phyloP scores from a whole-genome alignment of 192 early-diverging fungal genomes.

The Coemansia sp. region DNA sequence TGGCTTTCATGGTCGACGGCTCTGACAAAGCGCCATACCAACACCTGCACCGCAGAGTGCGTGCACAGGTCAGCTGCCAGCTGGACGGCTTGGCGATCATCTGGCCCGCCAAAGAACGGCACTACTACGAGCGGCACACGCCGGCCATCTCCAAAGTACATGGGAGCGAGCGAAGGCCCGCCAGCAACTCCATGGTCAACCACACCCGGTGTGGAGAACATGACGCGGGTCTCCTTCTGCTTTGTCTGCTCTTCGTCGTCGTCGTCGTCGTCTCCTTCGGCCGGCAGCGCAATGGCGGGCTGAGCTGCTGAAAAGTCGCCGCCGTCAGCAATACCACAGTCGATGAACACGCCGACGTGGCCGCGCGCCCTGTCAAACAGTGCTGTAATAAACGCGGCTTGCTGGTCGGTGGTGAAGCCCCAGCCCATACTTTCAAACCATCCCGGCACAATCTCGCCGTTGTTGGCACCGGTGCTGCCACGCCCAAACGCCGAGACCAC shows the following conservation, averaged over 20 bases:
- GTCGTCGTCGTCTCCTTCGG: neutral
- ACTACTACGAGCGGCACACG: constrained; percentile 64
- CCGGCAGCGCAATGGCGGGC: neutral
- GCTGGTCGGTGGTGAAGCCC: constrained; percentile 52
- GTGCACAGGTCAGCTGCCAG: constrained; percentile 54
- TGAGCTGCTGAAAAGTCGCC: constrained; percentile 4
- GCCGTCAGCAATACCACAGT: constrained; percentile 62
- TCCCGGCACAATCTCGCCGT: constrained; percentile 16
- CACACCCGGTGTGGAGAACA: constrained; percentile 1
- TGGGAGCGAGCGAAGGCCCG: neutral
- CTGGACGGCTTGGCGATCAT: constrained; percentile 68
- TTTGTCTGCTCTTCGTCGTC: neutral
- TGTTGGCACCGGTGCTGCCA: constrained; percentile 2
- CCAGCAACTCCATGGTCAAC: neutral
- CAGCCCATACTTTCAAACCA: constrained; percentile 47
- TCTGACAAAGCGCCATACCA: constrained; percentile 53
- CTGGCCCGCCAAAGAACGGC: constrained; percentile 68
- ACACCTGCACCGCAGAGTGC: constrained; percentile 53
- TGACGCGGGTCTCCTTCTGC: constrained; percentile 6
- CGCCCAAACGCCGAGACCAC: constrained; percentile 66
- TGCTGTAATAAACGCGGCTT: constrained; percentile 49
- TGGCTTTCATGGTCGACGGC: constrained; percentile 1
- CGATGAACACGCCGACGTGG: constrained; percentile 64
- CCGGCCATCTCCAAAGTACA: constrained; percentile 37
- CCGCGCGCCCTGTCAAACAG: constrained; percentile 49